Evolutionary conservation across 805 yeast species (phyloP), one percentile per base, ranked within the genome.

Genomic region (Teunomyces atbi): DNA sequence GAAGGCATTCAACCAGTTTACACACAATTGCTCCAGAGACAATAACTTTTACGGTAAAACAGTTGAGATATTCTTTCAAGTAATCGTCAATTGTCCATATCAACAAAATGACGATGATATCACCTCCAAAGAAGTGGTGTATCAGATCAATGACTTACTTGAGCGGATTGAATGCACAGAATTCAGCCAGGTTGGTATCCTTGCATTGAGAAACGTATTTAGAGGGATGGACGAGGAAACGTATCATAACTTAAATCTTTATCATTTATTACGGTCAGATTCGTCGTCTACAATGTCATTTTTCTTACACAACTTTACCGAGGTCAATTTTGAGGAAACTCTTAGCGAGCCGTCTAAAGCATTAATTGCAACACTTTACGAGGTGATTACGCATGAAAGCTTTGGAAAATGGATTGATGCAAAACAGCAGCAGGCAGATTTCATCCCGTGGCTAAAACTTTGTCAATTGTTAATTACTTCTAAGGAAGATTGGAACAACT

Each of bases 401-500:
- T 52, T 48, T 35, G 56, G 50, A 13, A 41, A 28, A 1, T 52
- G 54, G 52, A 23, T 45, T 16, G 12, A 21, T 30, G 2, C 35
- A 3, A 32, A 20, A 11, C 16, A 38, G 23, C 27, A 38, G 36
- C 27, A 39, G 29, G 27, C 38, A 12, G 2, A 29, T 18, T 43
- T 49, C 15, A 45, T 39, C 5, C 11, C 41, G 6, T 52, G 56
- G 56, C 33, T 73, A 19, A 55, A 57, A 33, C 45, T 59, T 6
- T 45, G 56, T 11, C 78, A 74, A 49, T 47, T 74, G 5, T 46
- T 76, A 1, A 51, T 71, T 2, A 67, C 75, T 1, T 62, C 68
- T 11, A 68, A 64, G 42, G 72, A 66, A 1, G 61, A 65, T 12
- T 76, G 80, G 80, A 61, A 65, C 40, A 65, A 66, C 29, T 59